phyloP scores from a whole-genome alignment of 768 basidiomycete genomes.

The Leccinum disarticulatum region DNA sequence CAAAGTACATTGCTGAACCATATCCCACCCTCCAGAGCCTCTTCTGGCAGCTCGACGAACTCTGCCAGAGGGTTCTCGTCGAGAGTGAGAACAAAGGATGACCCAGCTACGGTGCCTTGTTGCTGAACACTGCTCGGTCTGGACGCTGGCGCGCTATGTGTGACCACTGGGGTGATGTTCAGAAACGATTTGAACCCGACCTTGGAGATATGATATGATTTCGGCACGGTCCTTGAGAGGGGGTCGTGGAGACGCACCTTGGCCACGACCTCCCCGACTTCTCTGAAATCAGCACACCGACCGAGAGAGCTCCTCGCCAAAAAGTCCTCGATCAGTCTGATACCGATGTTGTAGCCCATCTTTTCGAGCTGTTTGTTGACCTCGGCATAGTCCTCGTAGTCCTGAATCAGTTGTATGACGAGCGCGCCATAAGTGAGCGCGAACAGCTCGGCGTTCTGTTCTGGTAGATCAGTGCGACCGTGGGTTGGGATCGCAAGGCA shows the following conservation, averaged over 20 bases:
- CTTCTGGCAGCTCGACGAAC: constrained; percentile 95
- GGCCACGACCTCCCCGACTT: constrained; percentile 92
- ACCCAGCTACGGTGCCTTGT: constrained; percentile 44
- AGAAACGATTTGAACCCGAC: constrained; percentile 98
- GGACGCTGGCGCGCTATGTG: constrained; percentile 60
- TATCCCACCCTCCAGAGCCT: constrained; percentile 86
- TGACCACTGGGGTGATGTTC: constrained; percentile 83
- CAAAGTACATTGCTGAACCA: constrained; percentile 98
- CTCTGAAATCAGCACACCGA: constrained; percentile 90
- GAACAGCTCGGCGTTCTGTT: constrained; percentile 95
- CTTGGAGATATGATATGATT: constrained; percentile 41
- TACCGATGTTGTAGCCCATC: constrained; percentile 99
- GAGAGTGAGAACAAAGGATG: constrained; percentile 78
- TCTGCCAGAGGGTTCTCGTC: constrained; percentile 97
- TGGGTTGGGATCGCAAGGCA: constrained; percentile 5
- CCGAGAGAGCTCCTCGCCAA: constrained; percentile 89
- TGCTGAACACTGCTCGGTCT: constrained; percentile 43
- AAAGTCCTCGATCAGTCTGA: constrained; percentile 94
- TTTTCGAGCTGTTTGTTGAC: constrained; percentile 97
- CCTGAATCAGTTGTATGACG: constrained; percentile 97
- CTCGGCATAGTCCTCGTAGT: constrained; percentile 96
- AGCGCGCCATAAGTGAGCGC: constrained; percentile 96
- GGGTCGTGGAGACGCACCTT: constrained; percentile 56
- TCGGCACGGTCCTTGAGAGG: background rate
- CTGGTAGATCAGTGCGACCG: constrained; percentile 19